These are phyloP conservation scores for Schizophyllum commune DNA, from an alignment of 1,284 basidiomycete genomes.

Conservation along the genomic window DNA sequence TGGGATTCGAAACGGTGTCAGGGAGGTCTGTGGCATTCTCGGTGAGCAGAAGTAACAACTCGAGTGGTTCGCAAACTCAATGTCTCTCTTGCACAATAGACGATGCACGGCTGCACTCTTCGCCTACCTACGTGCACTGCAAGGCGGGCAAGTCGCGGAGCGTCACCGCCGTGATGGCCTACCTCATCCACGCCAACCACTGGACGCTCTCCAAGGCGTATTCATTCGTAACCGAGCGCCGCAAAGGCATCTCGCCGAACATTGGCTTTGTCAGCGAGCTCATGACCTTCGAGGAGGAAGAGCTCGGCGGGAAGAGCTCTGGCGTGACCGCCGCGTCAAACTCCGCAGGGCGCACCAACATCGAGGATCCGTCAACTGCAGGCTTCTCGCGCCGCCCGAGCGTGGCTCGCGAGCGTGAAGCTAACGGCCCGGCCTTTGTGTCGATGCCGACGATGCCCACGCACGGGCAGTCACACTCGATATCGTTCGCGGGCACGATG, in stretches of 20 bases:
- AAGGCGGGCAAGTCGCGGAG: constrained; percentile 94
- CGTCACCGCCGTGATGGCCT: constrained; percentile 95
- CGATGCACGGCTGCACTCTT: constrained; percentile 81
- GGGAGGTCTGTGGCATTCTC: constrained; percentile 79
- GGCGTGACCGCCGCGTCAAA: constrained; percentile 41
- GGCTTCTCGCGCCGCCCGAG: constrained; percentile 41
- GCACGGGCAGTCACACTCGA: constrained; percentile 21
- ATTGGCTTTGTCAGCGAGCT: constrained; percentile 97
- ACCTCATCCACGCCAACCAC: constrained; percentile 93
- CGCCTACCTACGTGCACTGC: constrained; percentile 93
- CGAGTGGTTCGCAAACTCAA: constrained; percentile 1
- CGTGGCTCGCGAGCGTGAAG: not conserved
- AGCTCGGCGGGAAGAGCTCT: constrained; percentile 75
- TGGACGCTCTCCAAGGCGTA: constrained; percentile 93
- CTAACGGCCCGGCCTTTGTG: constrained; percentile 41
- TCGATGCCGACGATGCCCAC: constrained; percentile 28
- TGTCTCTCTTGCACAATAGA: constrained; percentile 38
- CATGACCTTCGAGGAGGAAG: constrained; percentile 92
- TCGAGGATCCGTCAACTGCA: constrained; percentile 31
- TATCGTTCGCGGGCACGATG: constrained; percentile 3
- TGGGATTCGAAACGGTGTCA: constrained; percentile 76
- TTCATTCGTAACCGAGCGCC: constrained; percentile 81
- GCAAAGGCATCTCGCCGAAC: constrained; percentile 93
- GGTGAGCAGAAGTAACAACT: constrained; percentile 44
- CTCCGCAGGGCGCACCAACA: constrained; percentile 14